phyloP scores from a whole-genome alignment of 495 filamentous ascomycete genomes.

The Opeltia flavorubescens region DNA sequence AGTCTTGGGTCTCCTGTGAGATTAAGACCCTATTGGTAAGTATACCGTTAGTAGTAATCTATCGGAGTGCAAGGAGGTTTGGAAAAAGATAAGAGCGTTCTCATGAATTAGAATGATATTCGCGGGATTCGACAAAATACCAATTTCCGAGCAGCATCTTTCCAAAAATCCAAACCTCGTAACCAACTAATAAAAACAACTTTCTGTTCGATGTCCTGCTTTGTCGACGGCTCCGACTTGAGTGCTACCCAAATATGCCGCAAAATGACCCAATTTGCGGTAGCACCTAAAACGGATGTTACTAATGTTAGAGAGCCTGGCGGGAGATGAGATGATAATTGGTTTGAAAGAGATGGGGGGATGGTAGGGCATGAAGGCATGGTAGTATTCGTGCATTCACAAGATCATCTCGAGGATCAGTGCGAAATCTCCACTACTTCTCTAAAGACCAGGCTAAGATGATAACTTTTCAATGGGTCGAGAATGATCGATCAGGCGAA shows the following conservation, averaged over 20 bases:
- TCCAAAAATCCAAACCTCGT: conserved; percentile 66
- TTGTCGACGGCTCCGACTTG: conserved; percentile 3
- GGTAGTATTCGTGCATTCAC: background rate
- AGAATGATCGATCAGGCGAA: no score
- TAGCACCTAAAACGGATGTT: conserved; percentile 56
- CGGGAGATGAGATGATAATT: conserved; percentile 14
- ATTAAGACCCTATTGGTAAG: conserved; percentile 4
- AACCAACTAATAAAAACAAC: conserved; percentile 73
- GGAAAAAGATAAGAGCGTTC: background rate
- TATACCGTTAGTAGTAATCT: background rate
- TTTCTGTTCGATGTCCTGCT: conserved; percentile 1
- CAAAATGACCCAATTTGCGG: conserved; percentile 60
- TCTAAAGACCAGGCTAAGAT: no score
- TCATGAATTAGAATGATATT: background rate
- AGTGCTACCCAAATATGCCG: conserved; percentile 49
- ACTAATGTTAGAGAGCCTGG: conserved; percentile 50
- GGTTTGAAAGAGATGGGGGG: conserved; percentile 38
- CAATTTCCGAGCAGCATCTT: conserved; percentile 42
- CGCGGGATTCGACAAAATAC: conserved; percentile 25
- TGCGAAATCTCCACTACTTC: no score
- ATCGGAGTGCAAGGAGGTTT: background rate
- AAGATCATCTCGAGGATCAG: no score
- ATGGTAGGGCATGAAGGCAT: conserved; percentile 41
- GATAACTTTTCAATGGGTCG: no score
- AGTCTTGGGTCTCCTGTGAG: background rate